A percentile compares a stretch with the other conserved stretches of the same genome.
phyloP scores from a whole-genome alignment of 73 alveolate genomes.

The Paramecium biaurelia region DNA sequence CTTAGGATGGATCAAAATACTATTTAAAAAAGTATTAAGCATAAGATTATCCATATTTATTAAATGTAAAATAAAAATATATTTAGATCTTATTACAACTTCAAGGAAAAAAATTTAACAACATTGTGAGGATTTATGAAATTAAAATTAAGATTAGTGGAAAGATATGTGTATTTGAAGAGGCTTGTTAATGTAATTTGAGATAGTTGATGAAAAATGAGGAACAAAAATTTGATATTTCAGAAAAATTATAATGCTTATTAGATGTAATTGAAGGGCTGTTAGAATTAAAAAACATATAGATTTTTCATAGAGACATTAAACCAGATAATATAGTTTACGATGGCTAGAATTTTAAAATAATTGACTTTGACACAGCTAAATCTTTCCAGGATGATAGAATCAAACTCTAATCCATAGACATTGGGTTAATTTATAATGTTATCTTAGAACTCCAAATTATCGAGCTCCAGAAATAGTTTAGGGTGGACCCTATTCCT shows the following conservation, averaged over 20 bases:
- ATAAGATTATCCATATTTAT: background rate
- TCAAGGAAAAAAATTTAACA: background rate
- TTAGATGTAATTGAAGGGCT: background rate
- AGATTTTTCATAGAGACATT: background rate
- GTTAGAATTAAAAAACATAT: background rate
- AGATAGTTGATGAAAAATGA: background rate
- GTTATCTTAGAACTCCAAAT: slow-evolving; percentile 74
- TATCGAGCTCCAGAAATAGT: slow-evolving; percentile 83
- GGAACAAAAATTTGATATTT: too few relatives aligned
- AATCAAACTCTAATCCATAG: background rate
- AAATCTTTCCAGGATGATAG: background rate
- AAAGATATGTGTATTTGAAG: background rate
- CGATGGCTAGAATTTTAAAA: background rate
- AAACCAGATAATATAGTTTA: background rate
- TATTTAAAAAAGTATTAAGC: too few relatives aligned
- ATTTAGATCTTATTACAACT: background rate
- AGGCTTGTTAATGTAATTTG: background rate
- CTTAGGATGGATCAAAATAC: background rate
- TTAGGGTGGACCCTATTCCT: slow-evolving; percentile 1
- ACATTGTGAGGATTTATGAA: background rate
- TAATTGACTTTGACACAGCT: background rate
- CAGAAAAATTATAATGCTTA: background rate
- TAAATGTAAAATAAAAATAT: background rate
- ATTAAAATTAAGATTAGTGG: background rate
- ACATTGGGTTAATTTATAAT: background rate